Percentiles rank a stretch among this genome's conserved stretches.
phyloP scores from a whole-genome alignment of 305 asterid genomes.

The Fraxinus angustifolia region DNA sequence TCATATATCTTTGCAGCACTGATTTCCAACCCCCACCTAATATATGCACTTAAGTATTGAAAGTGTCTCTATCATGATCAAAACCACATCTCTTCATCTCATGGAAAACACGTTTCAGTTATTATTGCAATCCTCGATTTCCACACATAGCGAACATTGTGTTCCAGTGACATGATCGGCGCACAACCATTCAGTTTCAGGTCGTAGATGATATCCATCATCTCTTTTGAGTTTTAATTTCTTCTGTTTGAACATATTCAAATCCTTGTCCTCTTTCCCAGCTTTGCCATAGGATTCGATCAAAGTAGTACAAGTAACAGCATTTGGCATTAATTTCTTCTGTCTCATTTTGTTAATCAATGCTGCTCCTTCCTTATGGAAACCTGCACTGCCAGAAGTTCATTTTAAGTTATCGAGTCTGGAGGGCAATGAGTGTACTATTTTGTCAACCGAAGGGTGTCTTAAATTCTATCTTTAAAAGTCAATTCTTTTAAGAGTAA shows the following conservation, averaged over 20 bases:
- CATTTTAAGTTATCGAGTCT: constrained; percentile 80
- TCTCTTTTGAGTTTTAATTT: constrained; percentile 58
- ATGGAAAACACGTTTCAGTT: constrained; percentile 60
- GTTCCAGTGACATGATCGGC: constrained; percentile 89
- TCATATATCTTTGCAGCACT: constrained; percentile 65
- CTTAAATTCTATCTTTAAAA: neutral
- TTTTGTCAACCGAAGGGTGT: neutral
- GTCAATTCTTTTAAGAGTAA: neutral
- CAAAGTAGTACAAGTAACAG: constrained; percentile 78
- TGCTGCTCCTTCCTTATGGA: constrained; percentile 72
- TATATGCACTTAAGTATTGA: constrained; percentile 76
- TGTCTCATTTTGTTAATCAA: constrained; percentile 64
- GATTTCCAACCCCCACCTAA: constrained; percentile 68
- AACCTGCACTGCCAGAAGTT: constrained; percentile 91
- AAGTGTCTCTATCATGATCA: constrained; percentile 84
- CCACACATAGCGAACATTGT: constrained; percentile 85
- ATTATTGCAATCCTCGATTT: constrained; percentile 66
- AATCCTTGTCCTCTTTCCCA: constrained; percentile 68
- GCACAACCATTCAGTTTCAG: constrained; percentile 78
- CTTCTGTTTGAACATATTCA: constrained; percentile 57
- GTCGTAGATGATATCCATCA: constrained; percentile 66
- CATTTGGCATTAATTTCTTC: constrained; percentile 79
- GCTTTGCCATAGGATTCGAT: constrained; percentile 91
- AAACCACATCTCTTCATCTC: constrained; percentile 89
- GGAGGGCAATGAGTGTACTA: constrained; percentile 48